Base-by-base conservation (phyloP, 331 rosid genomes). In the Pyracantha coccinea region DNA sequence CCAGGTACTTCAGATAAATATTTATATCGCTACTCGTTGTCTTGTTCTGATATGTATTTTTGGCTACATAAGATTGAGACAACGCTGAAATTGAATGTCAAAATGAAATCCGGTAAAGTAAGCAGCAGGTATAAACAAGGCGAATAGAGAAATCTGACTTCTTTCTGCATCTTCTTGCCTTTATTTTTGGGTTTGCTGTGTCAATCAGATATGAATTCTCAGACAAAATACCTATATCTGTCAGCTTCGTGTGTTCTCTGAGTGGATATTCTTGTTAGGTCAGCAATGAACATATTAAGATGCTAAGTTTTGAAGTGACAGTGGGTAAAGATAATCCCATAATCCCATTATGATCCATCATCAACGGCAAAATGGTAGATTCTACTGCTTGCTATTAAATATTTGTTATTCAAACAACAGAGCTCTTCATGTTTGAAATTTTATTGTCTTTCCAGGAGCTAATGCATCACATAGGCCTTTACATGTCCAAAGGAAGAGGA, bases 401-500 rank as follows among this genome's bases (percentile, higher is more conserved):
- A 25, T 24, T 33, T 45, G 41, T 58, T 62, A 35, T 14, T 70
- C 19, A 53, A 23, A 29, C 11, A 57, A 27, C 47, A 27, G 8
- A 24, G 45, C 7, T 28, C 35, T 33, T 72, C 20, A 1, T 73
- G 25, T 17, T 79, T 29, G 68, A 68, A 10, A 38, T 35, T 32
- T 53, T 35, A 19, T 70, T 79, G 19, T 53, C 21, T 8, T 33
- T 78, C 68, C 86, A 94, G 99, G 91, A 80, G 45, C 58, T 91
- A 77, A 90, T 87, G 99, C 97, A 94, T 81, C 99, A 94, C 75
- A 85, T 90, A 74, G 99, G 88, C 58, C 96, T 94, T 59, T 91
- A 94, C 89, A 68, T 91, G 3, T 90, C 95, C 45, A 79, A 64
- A 73, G 96, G 95, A 81, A 94, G 97, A 75, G 98, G 97, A 79